phyloP scores from a whole-genome alignment of 176 grass and related monocot genomes.

The Puya raimondii region DNA sequence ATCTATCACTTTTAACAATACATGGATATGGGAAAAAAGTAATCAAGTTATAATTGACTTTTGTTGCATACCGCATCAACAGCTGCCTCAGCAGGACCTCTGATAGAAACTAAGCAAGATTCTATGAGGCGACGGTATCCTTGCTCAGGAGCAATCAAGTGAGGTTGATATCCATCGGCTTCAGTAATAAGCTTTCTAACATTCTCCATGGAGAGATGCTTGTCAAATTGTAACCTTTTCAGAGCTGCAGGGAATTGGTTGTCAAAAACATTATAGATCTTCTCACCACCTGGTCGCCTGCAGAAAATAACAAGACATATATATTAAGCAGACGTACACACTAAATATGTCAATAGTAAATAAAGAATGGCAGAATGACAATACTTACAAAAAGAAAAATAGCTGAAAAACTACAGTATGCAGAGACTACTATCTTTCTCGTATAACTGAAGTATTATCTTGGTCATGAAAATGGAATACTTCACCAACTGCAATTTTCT shows the following conservation, averaged over 20 bases:
- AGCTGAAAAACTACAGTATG: too few species aligned
- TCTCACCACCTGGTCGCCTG: constrained; percentile 93
- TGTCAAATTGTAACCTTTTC: constrained; percentile 96
- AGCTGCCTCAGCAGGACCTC: constrained; percentile 87
- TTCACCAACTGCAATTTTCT: too few species aligned
- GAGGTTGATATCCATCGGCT: constrained; percentile 97
- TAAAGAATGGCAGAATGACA: background rate
- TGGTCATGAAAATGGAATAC: too few species aligned
- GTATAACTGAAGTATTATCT: too few species aligned
- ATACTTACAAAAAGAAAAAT: background rate
- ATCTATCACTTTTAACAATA: too few species aligned
- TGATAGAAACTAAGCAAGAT: constrained; percentile 85
- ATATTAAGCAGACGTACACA: background rate
- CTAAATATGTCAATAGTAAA: background rate
- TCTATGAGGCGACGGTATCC: constrained; percentile 95
- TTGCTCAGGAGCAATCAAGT: constrained; percentile 99
- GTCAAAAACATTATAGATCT: constrained; percentile 94
- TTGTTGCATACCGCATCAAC: constrained; percentile 64
- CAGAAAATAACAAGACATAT: background rate
- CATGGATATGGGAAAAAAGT: background rate
- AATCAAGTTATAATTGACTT: background rate
- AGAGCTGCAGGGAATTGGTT: constrained; percentile 88
- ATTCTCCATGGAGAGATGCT: constrained; percentile 97
- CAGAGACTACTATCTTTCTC: too few species aligned
- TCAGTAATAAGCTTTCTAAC: constrained; percentile 91